Evolutionary conservation across 306 rosid genomes (phyloP).

Genomic region (Oemleria cerasiformis): DNA sequence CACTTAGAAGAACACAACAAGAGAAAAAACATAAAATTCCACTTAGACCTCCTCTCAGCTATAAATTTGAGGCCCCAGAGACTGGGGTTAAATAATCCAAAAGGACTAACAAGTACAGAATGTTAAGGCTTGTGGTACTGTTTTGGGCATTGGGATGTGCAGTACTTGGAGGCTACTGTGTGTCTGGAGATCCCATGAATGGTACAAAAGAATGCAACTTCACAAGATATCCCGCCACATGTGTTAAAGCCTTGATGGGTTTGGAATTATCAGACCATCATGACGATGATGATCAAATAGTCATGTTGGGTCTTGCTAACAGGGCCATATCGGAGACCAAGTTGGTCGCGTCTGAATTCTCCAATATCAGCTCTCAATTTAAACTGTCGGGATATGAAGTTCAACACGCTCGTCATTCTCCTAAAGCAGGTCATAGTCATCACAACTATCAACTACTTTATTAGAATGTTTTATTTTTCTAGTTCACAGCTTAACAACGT

Average conservation of each 20-base stretch:
- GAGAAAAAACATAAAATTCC: no score
- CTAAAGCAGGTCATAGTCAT: constrained; percentile 21
- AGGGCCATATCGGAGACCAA: constrained; percentile 39
- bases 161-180: constrained; percentile 18
- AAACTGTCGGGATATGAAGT: neutral
- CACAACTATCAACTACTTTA: no score
- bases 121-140: constrained; percentile 11
- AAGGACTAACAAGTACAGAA: neutral
- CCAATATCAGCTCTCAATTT: constrained; percentile 21
- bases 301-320: constrained; percentile 33
- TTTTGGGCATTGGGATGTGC: constrained; percentile 18
- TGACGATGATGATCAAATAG: constrained; percentile 1
- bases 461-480: neutral
- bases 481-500: neutral
- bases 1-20: no score
- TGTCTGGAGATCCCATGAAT: constrained; percentile 14
- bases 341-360: constrained; percentile 19
- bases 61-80: neutral
- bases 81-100: neutral
- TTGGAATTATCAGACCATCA: constrained; percentile 25
- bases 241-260: constrained; percentile 37
- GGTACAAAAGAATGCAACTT: constrained; percentile 26
- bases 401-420: constrained; percentile 12
- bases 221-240: constrained; percentile 39
- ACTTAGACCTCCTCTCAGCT: neutral